Conservation (phyloP, 768 basidiomycete genomes). For the Trametes punicea region DNA sequence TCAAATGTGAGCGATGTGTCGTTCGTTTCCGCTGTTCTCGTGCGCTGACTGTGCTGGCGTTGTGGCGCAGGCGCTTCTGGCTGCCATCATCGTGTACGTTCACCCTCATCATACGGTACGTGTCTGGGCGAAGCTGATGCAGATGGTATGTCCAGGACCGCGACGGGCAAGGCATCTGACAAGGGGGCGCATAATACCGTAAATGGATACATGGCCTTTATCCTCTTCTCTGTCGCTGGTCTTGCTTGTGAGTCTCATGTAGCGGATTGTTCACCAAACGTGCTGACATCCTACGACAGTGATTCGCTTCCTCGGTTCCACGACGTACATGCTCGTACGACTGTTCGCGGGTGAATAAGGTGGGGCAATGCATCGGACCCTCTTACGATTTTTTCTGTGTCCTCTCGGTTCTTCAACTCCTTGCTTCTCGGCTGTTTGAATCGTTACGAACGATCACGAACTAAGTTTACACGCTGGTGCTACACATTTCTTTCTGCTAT, state of each 20-base stretch:
- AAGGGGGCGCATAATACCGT: constrained; percentile 52
- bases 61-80: constrained; percentile 56
- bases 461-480: constrained; percentile 19
- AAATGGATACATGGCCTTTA: constrained; percentile 84
- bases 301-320: constrained; percentile 79
- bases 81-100: constrained; percentile 69
- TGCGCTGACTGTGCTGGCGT: not conserved
- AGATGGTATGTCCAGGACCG: constrained; percentile 31
- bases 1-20: constrained; percentile 58
- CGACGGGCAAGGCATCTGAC: constrained; percentile 49
- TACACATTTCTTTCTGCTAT: constrained; percentile 21
- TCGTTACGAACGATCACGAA: constrained; percentile 14
- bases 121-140: constrained; percentile 1
- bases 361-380: not conserved
- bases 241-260: constrained; percentile 71
- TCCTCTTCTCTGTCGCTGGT: constrained; percentile 84
- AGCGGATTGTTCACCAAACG: not conserved
- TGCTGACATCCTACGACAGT: constrained; percentile 41
- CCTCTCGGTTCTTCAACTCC: not conserved
- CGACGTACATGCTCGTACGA: constrained; percentile 79
- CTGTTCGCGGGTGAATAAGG: constrained; percentile 84
- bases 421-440: not conserved
- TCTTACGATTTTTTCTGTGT: not conserved
- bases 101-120: not conserved
- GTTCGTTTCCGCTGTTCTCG: constrained; percentile 18